phyloP scores from a whole-genome alignment of 495 filamentous ascomycete species.

The Cercophora scortea region DNA sequence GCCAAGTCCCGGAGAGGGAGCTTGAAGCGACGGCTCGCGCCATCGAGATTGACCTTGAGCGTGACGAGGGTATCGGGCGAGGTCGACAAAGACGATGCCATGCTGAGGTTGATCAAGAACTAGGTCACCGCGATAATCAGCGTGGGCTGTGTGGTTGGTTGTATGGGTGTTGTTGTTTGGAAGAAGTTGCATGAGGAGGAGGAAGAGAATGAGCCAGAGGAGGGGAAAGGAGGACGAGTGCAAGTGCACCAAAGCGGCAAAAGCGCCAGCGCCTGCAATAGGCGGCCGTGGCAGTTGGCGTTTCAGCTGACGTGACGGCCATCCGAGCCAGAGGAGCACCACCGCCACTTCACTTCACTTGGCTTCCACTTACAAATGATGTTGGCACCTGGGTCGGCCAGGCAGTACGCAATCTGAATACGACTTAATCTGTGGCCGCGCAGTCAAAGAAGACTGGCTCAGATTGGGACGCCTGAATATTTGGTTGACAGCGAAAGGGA shows the following conservation, averaged over 20 bases:
- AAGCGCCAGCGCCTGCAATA: not conserved
- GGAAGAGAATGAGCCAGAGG: not conserved
- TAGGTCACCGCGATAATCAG: too few relatives aligned
- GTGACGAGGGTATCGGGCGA: constrained; percentile 71
- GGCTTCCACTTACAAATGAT: constrained; percentile 1
- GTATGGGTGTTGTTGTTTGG: not conserved
- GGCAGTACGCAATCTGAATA: too few relatives aligned
- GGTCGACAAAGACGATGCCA: constrained; percentile 46
- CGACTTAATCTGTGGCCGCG: too few relatives aligned
- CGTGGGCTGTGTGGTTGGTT: not conserved
- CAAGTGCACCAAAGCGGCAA: not conserved
- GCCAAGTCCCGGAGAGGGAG: constrained; percentile 81
- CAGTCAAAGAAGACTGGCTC: too few relatives aligned
- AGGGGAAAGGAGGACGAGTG: too few relatives aligned
- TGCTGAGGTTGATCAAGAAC: constrained; percentile 15
- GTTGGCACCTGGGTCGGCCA: not conserved
- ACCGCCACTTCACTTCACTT: too few relatives aligned
- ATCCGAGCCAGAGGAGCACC: not conserved
- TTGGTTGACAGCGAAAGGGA: too few relatives aligned
- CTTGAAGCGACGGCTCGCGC: constrained; percentile 74
- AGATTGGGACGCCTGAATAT: too few relatives aligned
- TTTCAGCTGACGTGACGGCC: not conserved
- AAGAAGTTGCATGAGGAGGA: too few relatives aligned
- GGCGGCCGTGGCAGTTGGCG: not conserved
- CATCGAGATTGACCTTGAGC: constrained; percentile 74